Conservation (phyloP, 2,329 filamentous ascomycete genomes). For the Colletotrichum sidae region DNA sequence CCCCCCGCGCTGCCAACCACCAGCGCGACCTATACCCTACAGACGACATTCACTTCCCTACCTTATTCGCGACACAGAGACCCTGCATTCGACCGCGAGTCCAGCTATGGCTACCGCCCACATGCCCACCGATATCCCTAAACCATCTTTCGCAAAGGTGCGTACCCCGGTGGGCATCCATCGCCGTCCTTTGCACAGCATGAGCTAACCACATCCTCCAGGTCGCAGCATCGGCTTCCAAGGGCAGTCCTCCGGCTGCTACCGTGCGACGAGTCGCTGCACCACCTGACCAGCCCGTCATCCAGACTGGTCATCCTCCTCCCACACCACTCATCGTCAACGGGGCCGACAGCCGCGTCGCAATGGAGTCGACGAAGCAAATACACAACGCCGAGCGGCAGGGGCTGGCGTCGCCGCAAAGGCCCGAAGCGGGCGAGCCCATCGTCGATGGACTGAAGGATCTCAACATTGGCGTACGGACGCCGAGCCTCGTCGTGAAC, state of each 20-base stretch:
- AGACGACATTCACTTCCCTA: conserved; percentile 35
- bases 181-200: background rate
- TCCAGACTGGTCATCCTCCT: background rate
- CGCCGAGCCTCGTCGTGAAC: conserved; percentile 61
- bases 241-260: conserved; percentile 48
- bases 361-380: conserved; percentile 28
- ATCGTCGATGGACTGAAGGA: conserved; percentile 46
- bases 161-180: conserved; percentile 38
- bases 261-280: conserved; percentile 43
- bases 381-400: conserved; percentile 5
- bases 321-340: conserved; percentile 15
- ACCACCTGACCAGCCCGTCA: conserved; percentile 20
- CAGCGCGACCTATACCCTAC: conserved; percentile 19
- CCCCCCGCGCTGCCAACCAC: conserved; percentile 34
- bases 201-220: conserved; percentile 44
- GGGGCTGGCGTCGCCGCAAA: conserved; percentile 11
- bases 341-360: conserved; percentile 12
- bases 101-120: conserved; percentile 59
- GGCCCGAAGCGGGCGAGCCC: conserved; percentile 18
- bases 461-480: conserved; percentile 44
- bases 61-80: conserved; percentile 27
- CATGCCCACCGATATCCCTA: conserved; percentile 60
- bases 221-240: conserved; percentile 62
- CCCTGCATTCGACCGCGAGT: conserved; percentile 1
- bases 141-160: conserved; percentile 84